Percentiles rank a stretch among this genome's conserved stretches.
Conservation (phyloP, 495 filamentous ascomycete genomes). For the Mycothermus thermophilus region DNA sequence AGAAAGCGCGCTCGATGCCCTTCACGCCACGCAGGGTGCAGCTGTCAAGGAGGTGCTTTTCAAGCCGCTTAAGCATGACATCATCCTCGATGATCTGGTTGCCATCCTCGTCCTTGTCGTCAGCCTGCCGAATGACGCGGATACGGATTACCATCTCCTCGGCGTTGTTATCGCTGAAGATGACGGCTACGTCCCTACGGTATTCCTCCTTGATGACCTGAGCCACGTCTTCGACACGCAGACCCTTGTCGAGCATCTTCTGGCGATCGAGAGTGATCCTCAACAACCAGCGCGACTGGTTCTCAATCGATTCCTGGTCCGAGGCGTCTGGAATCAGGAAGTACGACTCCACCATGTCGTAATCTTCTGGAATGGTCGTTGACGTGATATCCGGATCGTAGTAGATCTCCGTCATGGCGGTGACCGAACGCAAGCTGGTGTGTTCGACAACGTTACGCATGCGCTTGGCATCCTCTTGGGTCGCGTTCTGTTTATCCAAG, state of each 20-base stretch:
- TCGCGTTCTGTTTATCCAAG: slow-evolving; percentile 43
- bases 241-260: slow-evolving; percentile 85
- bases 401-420: slow-evolving; percentile 85
- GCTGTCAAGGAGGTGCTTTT: slow-evolving; percentile 79
- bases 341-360: slow-evolving; percentile 92
- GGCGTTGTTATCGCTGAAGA: slow-evolving; percentile 97
- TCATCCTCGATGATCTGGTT: slow-evolving; percentile 74
- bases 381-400: slow-evolving; percentile 84
- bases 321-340: slow-evolving; percentile 72
- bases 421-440: slow-evolving; percentile 85
- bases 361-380: slow-evolving; percentile 76
- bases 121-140: slow-evolving; percentile 55
- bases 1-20: slow-evolving; percentile 80
- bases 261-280: slow-evolving; percentile 87
- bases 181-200: slow-evolving; percentile 72
- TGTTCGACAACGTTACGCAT: slow-evolving; percentile 84
- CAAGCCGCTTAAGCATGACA: slow-evolving; percentile 75
- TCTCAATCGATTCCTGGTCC: slow-evolving; percentile 63
- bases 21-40: slow-evolving; percentile 79
- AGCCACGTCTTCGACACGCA: slow-evolving; percentile 89
- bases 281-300: slow-evolving; percentile 87
- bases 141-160: slow-evolving; percentile 91
- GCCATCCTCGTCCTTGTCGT: slow-evolving; percentile 64
- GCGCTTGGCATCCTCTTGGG: slow-evolving; percentile 69
- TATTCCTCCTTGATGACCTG: slow-evolving; percentile 75